Base-by-base conservation (phyloP, 2,329 filamentous ascomycete genomes). In the Pleomassaria siparia region DNA sequence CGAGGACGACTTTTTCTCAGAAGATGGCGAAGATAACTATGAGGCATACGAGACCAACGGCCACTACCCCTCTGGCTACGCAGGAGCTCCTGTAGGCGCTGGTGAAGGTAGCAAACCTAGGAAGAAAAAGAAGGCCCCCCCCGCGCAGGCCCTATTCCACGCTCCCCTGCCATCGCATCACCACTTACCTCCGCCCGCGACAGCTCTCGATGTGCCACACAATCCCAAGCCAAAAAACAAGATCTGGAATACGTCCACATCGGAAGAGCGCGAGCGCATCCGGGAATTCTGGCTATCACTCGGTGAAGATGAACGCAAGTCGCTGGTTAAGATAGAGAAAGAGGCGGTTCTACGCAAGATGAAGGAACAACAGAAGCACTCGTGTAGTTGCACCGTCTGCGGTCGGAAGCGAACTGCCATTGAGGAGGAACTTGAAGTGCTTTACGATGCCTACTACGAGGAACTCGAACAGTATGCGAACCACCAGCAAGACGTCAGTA, bases 291-390 rank as follows among this genome's bases (percentile, higher is more conserved):
- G 94, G 94, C 81, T 99, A 44, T 91, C 91, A 13, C 74, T 99
- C 35, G 90, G 89, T 58, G 94, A 99, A 71, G 89, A 95, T 29
- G 91, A 97, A 70, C 88, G 94, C 60, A 94, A 95, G 69, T 94
- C 89, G 13, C 78, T 99, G 39, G 91, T 99, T 66, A 96, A 96
- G 73, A 92, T 99, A 24, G 94, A 99, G 74, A 99, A 99, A 75
- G 92, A 99, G 72, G 92, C 94, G 7, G 94, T 99, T 0, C 76
- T 99, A 47, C 91, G 89, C 67, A 99, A 99, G 78, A 99, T 99
- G 94, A 99, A 99, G 79, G 94, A 99, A 72, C 94, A 99, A 72
- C 94, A 99, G 72, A 97, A 97, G 73, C 91, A 97, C 71, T 97
- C 92, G 2, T 99, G 94, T 77, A 96, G 91, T 70, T 99, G 94